Evolutionary conservation across 768 basidiomycete genomes (phyloP), one percentile per base, ranked within the genome.

Genomic region (Hebeloma cylindrosporum): DNA sequence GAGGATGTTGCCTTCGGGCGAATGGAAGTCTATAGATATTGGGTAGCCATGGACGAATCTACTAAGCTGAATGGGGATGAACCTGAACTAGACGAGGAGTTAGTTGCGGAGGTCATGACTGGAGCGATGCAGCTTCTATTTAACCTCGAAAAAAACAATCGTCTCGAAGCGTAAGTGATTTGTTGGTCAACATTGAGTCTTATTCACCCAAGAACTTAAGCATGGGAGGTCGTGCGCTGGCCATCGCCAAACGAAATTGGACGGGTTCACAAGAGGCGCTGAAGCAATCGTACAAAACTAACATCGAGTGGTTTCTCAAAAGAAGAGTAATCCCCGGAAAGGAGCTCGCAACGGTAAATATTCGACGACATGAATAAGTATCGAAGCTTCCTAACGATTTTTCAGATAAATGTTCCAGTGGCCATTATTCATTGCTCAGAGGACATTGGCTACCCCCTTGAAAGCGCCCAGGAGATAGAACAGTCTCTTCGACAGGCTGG

Each of bases 1-100:
- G 59, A 63, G 34, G 58, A 63, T 10, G 56, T 66, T 4, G 52
- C 43, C 7, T 47, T 48, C 7, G 68, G 67, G 7, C 61, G 66
- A 0, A 18, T 33, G 21, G 30, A 47, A 31, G 46, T 50, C 17
- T 50, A 30, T 29, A 31, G 50, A 13, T 51, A 49, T 30, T 51
- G 50, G 53, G 34, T 45, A 32, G 32, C 37, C 3, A 34, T 49
- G 20, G 47, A 46, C 23, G 27, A 42, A 28, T 36, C 18, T 5
- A 18, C 16, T n/a, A 17, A 35, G 7, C n/a, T n/a, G n/a, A n/a
- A n/a, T n/a, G n/a, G n/a, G n/a, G n/a, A n/a, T n/a, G 35, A 38
- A 8, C 17, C 23, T 16, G 21, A 32, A n/a, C 13, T 26, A 21
- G 48, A 47, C 25, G 42, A 54, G 25, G 53, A 51, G 36, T 33